Conservation (phyloP, 2,329 filamentous ascomycete genomes). For the Xylariales sp. region DNA sequence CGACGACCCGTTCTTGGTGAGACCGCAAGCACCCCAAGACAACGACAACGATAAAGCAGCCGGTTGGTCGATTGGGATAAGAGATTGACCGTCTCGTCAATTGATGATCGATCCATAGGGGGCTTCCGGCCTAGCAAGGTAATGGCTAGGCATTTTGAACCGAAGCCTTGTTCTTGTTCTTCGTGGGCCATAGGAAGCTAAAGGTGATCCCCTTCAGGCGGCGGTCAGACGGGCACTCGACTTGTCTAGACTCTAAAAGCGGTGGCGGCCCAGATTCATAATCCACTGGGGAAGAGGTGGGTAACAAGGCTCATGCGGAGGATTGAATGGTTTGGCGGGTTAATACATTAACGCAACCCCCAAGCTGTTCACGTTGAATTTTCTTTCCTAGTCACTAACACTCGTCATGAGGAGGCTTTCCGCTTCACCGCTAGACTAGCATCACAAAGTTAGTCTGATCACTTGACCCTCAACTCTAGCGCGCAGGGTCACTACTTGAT, state of each 20-base stretch:
- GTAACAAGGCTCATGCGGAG: conserved; percentile 11
- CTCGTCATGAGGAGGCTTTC: conserved; percentile 21
- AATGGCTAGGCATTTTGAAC: neutral
- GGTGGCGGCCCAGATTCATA: conserved; percentile 8
- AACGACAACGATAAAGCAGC: neutral
- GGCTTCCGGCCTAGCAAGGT: neutral
- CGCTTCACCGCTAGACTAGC: conserved; percentile 34
- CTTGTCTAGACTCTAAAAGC: conserved; percentile 4
- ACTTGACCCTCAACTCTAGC: conserved; percentile 33
- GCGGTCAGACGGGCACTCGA: neutral
- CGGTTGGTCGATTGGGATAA: neutral
- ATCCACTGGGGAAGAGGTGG: neutral
- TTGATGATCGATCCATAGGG: conserved; percentile 16
- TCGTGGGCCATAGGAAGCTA: neutral
- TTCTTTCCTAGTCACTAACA: conserved; percentile 17
- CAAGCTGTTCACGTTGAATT: conserved; percentile 5
- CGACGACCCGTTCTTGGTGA: neutral
- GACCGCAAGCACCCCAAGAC: conserved; percentile 10
- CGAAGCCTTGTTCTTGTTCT: conserved; percentile 4
- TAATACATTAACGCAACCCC: neutral
- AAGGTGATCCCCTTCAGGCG: conserved; percentile 13
- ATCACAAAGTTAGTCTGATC: conserved; percentile 23
- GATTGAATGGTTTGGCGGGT: conserved; percentile 8
- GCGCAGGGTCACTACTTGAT: conserved; percentile 18
- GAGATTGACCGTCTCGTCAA: neutral